A percentile compares a stretch with the other conserved stretches of the same genome.
Evolutionary conservation across 441 rosid species (phyloP).

Genomic region (Syzygium syzygioides): DNA sequence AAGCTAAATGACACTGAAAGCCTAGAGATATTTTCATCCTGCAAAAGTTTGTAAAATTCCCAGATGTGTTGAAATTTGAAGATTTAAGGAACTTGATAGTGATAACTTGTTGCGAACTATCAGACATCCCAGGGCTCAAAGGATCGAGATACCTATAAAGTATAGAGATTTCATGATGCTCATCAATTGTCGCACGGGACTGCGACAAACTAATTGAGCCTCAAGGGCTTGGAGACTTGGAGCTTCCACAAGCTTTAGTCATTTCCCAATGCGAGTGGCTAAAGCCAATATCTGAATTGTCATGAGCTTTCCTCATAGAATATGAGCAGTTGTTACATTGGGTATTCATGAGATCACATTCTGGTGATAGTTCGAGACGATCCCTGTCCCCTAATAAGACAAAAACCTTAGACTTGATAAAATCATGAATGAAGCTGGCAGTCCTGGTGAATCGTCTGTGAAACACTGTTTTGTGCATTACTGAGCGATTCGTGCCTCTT

Average conservation of each 20-base stretch:
- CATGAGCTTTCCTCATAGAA: not conserved
- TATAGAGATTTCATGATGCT: not conserved
- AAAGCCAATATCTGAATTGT: not conserved
- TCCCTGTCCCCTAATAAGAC: not conserved
- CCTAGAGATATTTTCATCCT: too few relatives aligned
- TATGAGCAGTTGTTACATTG: accelerated
- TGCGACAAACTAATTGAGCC: not conserved
- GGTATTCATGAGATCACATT: not conserved
- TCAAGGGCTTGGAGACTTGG: not conserved
- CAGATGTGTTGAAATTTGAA: not conserved
- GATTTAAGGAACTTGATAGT: not conserved
- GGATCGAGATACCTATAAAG: not conserved
- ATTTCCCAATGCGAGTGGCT: not conserved
- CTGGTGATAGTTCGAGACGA: not conserved
- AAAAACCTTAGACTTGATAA: not conserved
- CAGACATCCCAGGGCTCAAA: not conserved
- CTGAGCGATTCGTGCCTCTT: not conserved
- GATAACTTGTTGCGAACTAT: not conserved
- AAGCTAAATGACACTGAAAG: too few relatives aligned
- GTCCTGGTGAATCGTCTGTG: not conserved
- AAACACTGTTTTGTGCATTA: not conserved
- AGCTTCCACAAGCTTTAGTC: not conserved
- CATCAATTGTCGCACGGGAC: not conserved
- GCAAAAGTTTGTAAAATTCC: not conserved
- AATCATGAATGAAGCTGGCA: not conserved